phyloP scores from a whole-genome alignment of 2,329 filamentous ascomycete species.

The Xylariaceae sp. region DNA sequence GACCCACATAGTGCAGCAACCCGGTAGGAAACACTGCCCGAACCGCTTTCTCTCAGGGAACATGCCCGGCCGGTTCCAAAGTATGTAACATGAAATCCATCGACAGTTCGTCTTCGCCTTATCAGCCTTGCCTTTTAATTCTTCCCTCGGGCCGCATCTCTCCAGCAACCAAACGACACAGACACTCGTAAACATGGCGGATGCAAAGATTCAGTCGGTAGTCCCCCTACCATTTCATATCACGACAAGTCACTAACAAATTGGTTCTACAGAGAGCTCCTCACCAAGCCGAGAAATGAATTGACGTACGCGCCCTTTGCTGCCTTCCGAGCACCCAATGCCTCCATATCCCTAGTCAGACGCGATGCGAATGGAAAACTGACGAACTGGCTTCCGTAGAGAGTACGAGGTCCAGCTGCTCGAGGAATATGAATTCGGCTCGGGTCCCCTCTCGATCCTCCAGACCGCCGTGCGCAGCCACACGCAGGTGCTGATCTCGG shows the following conservation, averaged over 20 bases:
- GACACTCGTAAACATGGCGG: slow-evolving; percentile 27
- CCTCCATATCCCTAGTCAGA: slow-evolving; percentile 14
- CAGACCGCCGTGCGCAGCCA: slow-evolving; percentile 94
- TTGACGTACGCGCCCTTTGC: slow-evolving; percentile 68
- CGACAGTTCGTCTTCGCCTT: slow-evolving; percentile 1
- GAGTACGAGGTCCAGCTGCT: slow-evolving; percentile 54
- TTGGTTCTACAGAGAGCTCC: slow-evolving; percentile 61
- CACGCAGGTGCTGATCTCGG: slow-evolving; percentile 92
- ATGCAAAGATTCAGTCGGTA: slow-evolving; percentile 62
- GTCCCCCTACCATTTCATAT: not conserved
- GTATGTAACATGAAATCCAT: not conserved
- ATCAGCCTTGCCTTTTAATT: slow-evolving; percentile 19
- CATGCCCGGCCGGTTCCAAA: too few relatives aligned
- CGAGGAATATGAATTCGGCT: slow-evolving; percentile 74
- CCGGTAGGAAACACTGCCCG: not conserved
- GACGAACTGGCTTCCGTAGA: slow-evolving; percentile 21
- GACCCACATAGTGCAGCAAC: not conserved
- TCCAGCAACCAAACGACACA: slow-evolving; percentile 3
- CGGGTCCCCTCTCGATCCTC: slow-evolving; percentile 83
- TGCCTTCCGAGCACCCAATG: not conserved
- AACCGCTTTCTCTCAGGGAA: not conserved
- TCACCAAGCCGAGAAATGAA: slow-evolving; percentile 81
- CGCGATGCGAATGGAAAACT: not conserved
- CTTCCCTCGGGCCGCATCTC: not conserved
- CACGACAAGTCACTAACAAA: not conserved